phyloP scores from a whole-genome alignment of 495 filamentous ascomycete species.

The Penicillium odoratum region DNA sequence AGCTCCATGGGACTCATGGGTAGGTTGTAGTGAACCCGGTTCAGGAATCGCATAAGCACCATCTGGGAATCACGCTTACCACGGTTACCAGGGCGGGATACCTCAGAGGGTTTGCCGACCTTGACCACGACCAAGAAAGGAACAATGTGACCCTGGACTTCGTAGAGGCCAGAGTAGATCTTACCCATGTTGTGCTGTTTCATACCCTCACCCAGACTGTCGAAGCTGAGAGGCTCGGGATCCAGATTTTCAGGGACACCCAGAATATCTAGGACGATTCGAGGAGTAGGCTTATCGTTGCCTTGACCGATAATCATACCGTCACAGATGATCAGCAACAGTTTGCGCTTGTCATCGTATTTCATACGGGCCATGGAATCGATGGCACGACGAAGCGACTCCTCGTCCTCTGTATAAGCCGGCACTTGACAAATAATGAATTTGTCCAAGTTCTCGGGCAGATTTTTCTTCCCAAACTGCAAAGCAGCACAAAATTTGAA shows the following conservation, averaged over 20 bases:
- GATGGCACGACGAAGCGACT: constrained; percentile 92
- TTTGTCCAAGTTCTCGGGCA: constrained; percentile 95
- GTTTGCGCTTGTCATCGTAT: constrained; percentile 82
- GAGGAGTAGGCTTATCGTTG: constrained; percentile 92
- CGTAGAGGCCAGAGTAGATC: constrained; percentile 95
- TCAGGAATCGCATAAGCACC: constrained; percentile 96
- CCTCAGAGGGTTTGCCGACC: constrained; percentile 95
- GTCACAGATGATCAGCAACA: constrained; percentile 30
- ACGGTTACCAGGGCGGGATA: constrained; percentile 93
- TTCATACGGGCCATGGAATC: constrained; percentile 94
- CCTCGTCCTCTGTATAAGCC: constrained; percentile 97
- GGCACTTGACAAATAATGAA: constrained; percentile 98
- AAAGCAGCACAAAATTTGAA: constrained; percentile 98
- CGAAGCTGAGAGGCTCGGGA: constrained; percentile 96
- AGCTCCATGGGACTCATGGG: constrained; percentile 96
- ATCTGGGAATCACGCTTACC: constrained; percentile 99
- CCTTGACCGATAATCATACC: constrained; percentile 98
- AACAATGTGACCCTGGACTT: constrained; percentile 96
- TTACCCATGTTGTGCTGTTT: constrained; percentile 99
- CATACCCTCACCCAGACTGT: constrained; percentile 91
- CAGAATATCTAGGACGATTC: constrained; percentile 95
- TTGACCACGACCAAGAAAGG: constrained; percentile 97
- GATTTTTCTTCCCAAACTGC: constrained; percentile 87
- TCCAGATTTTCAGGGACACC: constrained; percentile 92
- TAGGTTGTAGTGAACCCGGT: constrained; percentile 94